These are phyloP conservation scores for Agarophyton chilense DNA, from an alignment of 23 red algal genomes.

Conservation along the genomic window DNA sequence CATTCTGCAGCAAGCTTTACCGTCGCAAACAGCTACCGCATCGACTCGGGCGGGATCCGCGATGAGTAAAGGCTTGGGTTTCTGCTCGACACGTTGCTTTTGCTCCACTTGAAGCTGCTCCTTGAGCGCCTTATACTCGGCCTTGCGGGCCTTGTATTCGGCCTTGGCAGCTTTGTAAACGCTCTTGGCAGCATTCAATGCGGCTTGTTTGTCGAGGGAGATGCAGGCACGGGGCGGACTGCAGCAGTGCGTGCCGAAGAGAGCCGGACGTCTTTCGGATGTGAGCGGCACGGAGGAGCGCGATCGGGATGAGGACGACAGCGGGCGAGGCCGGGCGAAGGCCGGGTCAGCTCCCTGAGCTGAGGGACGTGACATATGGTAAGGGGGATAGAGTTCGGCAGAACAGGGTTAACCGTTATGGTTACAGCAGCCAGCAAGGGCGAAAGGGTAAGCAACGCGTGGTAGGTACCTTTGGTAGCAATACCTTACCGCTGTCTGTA, in stretches of 20 bases:
- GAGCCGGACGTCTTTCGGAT: not conserved
- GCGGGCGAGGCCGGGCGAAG: not conserved
- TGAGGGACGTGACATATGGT: not conserved
- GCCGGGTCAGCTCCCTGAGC: not conserved
- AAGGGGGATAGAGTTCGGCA: no score
- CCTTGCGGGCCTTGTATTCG: constrained; percentile 21
- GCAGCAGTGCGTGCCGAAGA: not conserved
- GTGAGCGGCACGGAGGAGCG: not conserved
- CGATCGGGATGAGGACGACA: not conserved
- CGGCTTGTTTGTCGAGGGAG: not conserved
- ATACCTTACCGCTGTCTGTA: no score
- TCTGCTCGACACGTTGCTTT: not conserved
- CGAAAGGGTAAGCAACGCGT: no score
- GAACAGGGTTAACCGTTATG: no score
- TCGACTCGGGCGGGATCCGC: not conserved
- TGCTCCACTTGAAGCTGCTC: not conserved
- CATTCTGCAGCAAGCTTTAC: constrained; percentile 49
- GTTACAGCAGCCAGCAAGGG: no score
- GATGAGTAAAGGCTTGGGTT: not conserved
- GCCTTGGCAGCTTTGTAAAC: constrained; percentile 37
- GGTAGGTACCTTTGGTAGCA: no score
- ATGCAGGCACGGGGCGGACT: not conserved
- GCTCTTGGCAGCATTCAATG: not conserved
- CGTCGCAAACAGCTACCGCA: constrained; percentile 8
- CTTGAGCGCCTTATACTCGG: constrained; percentile 7